Conservation (phyloP, 768 basidiomycete genomes). For the Russula ochroleuca region DNA sequence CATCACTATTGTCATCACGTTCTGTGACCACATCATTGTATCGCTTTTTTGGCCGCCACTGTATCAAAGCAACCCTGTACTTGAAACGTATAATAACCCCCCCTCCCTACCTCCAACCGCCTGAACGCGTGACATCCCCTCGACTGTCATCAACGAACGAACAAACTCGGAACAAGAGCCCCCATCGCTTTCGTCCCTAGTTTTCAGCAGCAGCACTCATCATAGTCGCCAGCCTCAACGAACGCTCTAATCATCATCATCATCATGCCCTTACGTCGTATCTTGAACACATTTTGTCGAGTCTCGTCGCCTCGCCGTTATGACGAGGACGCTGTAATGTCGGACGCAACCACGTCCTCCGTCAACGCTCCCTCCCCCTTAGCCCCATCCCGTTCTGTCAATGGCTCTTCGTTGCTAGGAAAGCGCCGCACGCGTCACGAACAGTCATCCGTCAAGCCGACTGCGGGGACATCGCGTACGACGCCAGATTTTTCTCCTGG, state of each 20-base stretch:
- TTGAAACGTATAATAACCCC: constrained; percentile 10
- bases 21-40: neutral
- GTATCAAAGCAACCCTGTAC: constrained; percentile 10
- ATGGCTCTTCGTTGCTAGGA: neutral
- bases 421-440: constrained; percentile 8
- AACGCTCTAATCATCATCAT: neutral
- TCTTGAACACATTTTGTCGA: constrained; percentile 1
- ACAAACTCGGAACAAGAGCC: neutral
- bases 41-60: neutral
- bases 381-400: neutral
- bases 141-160: neutral
- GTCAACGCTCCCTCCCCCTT: neutral
- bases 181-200: neutral
- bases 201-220: neutral
- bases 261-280: constrained; percentile 15
- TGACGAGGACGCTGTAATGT: constrained; percentile 14
- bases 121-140: constrained; percentile 2
- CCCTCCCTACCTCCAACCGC: neutral
- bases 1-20: neutral
- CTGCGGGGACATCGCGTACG: neutral
- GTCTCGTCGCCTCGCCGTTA: neutral
- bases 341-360: neutral
- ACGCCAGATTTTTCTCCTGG: neutral
- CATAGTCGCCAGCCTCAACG: neutral
- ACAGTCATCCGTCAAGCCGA: neutral